phyloP scores from a whole-genome alignment of 1,284 basidiomycete genomes.

The Cronartium quercuum region DNA sequence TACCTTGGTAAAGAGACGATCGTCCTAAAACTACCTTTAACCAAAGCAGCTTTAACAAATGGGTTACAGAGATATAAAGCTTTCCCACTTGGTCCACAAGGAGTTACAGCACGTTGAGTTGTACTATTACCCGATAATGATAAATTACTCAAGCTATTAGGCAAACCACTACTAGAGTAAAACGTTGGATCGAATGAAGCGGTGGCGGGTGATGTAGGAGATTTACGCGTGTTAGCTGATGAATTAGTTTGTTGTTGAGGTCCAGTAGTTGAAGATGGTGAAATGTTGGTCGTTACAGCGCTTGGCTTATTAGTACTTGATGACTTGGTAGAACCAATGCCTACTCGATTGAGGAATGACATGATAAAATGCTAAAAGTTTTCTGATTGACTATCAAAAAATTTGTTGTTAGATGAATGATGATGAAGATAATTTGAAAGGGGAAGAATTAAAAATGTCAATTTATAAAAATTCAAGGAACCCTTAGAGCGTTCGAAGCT shows the following conservation, averaged over 20 bases:
- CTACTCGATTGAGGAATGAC: slow-evolving; percentile 39
- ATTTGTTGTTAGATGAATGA: not conserved
- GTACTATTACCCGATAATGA: not conserved
- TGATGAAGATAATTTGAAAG: not conserved
- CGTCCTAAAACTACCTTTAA: slow-evolving; percentile 98
- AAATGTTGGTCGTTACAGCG: not conserved
- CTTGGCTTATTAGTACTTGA: slow-evolving; percentile 4
- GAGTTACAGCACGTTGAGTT: slow-evolving; percentile 13
- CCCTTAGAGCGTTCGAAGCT: too few relatives aligned
- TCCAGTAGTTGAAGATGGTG: not conserved
- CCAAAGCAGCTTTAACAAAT: slow-evolving; percentile 91
- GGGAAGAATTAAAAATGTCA: not conserved
- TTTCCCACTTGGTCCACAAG: slow-evolving; percentile 47
- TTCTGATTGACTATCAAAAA: not conserved
- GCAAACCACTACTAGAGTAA: not conserved
- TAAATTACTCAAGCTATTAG: slow-evolving; percentile 20
- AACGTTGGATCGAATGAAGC: not conserved
- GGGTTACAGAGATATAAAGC: slow-evolving; percentile 87
- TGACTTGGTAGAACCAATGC: slow-evolving; percentile 26
- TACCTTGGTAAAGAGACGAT: slow-evolving; percentile 94
- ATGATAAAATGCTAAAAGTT: not conserved
- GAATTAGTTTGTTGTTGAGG: slow-evolving; percentile 19
- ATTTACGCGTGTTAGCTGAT: slow-evolving; percentile 2
- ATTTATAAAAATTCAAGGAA: not conserved
- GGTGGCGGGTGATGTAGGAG: slow-evolving; percentile 12